Evolutionary conservation across 805 yeast species (phyloP), one percentile per base, ranked within the genome.

Genomic region (Yarrowia phangngaensis): DNA sequence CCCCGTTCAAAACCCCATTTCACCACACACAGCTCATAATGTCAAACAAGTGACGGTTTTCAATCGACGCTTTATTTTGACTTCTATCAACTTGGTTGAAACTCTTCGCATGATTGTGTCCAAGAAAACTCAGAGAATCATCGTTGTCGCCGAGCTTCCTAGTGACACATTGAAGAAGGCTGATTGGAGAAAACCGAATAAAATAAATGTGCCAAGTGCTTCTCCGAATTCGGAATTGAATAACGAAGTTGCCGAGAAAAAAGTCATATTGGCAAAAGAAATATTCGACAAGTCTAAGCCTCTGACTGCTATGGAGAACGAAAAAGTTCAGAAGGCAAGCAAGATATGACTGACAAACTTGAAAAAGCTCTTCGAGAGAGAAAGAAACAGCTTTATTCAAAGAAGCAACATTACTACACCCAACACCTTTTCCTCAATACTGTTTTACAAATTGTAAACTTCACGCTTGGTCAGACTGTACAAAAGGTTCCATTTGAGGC

Each of bases 111-210:
- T 76, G 57, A 69, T 83, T 1, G 67, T 85, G 3, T 74, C 78
- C 27, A 76, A 74, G 50, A 84, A 85, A 53, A 76, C 90, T 0
- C 94, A 88, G 60, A 68, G 97, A 38, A 73, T 83, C 4, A 69
- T 83, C 28, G 71, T 79, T 15, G 65, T 84, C 27, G 75, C 71
- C 66, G 55, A 80, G 76, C 55, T 65, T 52, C 82, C 89, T 1
- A 73, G 85, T 0, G 83, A 78, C 14, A 63, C 75, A 4, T 69
- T 83, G 52, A 75, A 83, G 55, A 72, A 76, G 56, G 64, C 84
- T 4, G n/a, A n/a, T n/a, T n/a, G n/a, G n/a, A n/a, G n/a, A n/a
- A n/a, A n/a, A n/a, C n/a, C n/a, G n/a, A n/a, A n/a, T n/a, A n/a
- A n/a, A n/a, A n/a, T n/a, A n/a, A n/a, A n/a, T n/a, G n/a, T n/a